Evolutionary conservation across 1,284 basidiomycete species (phyloP), one percentile per base, ranked within the genome.

Genomic region (Cryptococcus deneoformans): DNA sequence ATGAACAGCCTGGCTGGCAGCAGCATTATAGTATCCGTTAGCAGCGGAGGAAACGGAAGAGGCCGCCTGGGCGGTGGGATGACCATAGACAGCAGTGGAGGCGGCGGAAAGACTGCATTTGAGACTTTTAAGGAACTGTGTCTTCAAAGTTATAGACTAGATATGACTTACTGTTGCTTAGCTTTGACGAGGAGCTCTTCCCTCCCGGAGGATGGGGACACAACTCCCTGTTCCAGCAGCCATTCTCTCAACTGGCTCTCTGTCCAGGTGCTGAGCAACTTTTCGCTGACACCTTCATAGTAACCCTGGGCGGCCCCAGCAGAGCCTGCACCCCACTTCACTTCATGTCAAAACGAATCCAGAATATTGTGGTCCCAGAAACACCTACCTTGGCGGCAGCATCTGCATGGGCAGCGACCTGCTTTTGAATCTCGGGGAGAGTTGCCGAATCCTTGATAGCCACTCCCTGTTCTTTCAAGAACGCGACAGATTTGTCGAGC

Each of bases 171-270:
- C 74, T 85, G 83, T 66, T 85, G 83, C 79, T 88, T 89, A 29
- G 89, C 91, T 37, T 90, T 81, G 14, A 88, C 78, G 14, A 87
- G 80, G 37, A 96, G 85, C 70, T 92, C 84, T 71, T 95, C 92
- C 55, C 83, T 82, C 3, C 86, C 86, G 3, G 88, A 87, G 29
- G 83, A 82, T 11, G 92, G 92, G 14, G 86, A 84, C 47, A 95
- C 85, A 60, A 94, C 81, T 47, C 92, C 92, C 63, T 92, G 86
- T 69, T 90, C 85, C 57, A 95, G 83, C n/a, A 96, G 81, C 78
- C 88, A 94, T 63, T 88, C 80, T 65, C 91, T 84, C 35, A 95
- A 80, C 49, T 83, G 82, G 35, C 85, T 87, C 71, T 95, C 91
- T 68, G 89, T 85, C 91, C 91, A 95, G 78, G 71, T 71, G 59